Evolutionary conservation across 108 stramenopile species (phyloP).

Genomic region (Chaetoceros tenuissimus): DNA sequence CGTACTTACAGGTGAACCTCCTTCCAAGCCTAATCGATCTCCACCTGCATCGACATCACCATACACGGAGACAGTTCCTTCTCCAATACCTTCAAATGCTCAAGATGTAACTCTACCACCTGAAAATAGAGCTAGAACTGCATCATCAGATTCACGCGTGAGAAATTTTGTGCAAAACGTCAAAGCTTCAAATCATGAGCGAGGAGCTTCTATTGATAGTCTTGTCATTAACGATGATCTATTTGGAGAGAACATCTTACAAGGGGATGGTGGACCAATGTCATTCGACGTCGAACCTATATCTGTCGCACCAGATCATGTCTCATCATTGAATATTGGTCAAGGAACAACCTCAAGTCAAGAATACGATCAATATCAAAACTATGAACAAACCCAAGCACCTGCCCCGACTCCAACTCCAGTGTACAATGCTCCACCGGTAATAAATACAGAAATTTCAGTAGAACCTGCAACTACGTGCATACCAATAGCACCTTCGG

Average conservation of each 20-base stretch:
- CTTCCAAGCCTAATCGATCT: not conserved
- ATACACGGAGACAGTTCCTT: no score
- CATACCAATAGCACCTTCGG: not conserved
- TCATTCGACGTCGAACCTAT: not conserved
- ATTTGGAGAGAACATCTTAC: not conserved
- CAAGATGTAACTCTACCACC: not conserved
- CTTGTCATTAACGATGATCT: not conserved
- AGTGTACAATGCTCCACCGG: not conserved
- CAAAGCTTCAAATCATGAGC: not conserved
- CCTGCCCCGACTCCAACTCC: not conserved
- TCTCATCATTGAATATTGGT: not conserved
- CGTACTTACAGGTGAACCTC: not conserved
- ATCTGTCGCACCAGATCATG: not conserved
- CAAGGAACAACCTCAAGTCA: not conserved
- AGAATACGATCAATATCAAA: not conserved
- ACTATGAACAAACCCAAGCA: not conserved
- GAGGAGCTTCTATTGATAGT: not conserved
- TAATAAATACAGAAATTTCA: not conserved
- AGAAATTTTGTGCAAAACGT: not conserved
- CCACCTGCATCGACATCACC: no score
- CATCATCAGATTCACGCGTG: not conserved
- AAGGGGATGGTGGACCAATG: no score
- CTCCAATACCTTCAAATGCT: no score
- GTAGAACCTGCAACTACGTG: not conserved
- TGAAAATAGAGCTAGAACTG: not conserved